phyloP scores from a whole-genome alignment of 805 yeast genomes.

The Schwanniomyces yamadae region DNA sequence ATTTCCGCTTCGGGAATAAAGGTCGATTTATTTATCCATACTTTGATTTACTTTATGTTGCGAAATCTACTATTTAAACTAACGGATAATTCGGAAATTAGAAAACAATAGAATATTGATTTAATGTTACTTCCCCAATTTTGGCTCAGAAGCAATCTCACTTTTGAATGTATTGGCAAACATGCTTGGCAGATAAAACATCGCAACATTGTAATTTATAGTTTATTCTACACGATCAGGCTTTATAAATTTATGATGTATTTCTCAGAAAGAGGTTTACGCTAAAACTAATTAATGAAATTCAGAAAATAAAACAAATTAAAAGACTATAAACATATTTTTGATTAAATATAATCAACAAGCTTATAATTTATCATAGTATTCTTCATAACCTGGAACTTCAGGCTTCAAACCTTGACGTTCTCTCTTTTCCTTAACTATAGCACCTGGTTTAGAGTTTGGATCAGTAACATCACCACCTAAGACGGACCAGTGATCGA shows the following conservation, averaged over 20 bases:
- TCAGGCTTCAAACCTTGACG: slow-evolving; percentile 95
- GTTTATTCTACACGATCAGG: too few species aligned
- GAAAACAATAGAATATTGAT: too few species aligned
- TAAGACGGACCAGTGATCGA: slow-evolving; percentile 96
- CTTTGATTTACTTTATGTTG: too few species aligned
- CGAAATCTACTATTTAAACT: too few species aligned
- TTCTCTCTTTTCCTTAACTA: slow-evolving; percentile 70
- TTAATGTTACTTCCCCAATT: too few species aligned
- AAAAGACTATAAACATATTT: slow-evolving; percentile 8
- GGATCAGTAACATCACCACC: slow-evolving; percentile 92
- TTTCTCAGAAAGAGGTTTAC: slow-evolving; percentile 4
- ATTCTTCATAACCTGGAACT: slow-evolving; percentile 99
- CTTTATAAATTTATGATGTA: slow-evolving; percentile 5
- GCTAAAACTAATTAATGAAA: slow-evolving; percentile 6
- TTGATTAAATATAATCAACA: slow-evolving; percentile 1
- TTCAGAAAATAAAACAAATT: slow-evolving; percentile 4
- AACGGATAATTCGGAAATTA: too few species aligned
- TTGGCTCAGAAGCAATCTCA: too few species aligned
- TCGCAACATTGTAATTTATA: too few species aligned
- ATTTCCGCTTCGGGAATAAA: too few species aligned
- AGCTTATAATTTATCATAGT: slow-evolving; percentile 84
- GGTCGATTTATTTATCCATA: too few species aligned
- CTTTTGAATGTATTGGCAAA: too few species aligned
- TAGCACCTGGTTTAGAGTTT: slow-evolving; percentile 61
- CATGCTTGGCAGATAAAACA: too few species aligned